A percentile compares a stretch with the other conserved stretches of the same genome.
Conservation (phyloP, 192 early-diverging fungal genomes). For the Entomortierella beljakovae region DNA sequence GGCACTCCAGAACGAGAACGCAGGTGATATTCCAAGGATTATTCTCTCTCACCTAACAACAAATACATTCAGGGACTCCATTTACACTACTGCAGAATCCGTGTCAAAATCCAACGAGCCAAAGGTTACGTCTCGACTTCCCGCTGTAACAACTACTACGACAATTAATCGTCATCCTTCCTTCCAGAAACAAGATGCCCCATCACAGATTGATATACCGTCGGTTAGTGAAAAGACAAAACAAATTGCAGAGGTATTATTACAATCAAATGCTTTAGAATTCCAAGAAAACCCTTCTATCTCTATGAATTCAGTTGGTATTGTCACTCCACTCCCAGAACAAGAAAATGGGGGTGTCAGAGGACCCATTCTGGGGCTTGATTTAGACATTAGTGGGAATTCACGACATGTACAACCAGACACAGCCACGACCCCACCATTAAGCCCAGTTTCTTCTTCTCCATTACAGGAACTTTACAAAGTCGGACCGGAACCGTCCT, state of each 20-base stretch:
- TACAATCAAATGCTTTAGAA: constrained; percentile 18
- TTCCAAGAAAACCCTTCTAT: constrained; percentile 14
- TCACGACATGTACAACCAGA: not conserved
- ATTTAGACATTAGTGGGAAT: not conserved
- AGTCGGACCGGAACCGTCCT: not conserved
- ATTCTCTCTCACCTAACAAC: constrained; percentile 19
- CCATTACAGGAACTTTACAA: not conserved
- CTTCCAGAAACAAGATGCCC: not conserved
- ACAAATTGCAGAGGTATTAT: constrained; percentile 19
- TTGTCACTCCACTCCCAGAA: constrained; percentile 24
- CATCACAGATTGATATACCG: constrained; percentile 5
- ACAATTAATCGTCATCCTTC: not conserved
- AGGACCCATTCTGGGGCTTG: not conserved
- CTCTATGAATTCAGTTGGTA: constrained; percentile 12
- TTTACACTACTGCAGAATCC: constrained; percentile 17
- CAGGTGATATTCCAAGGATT: constrained; percentile 20
- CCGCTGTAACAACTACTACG: not conserved
- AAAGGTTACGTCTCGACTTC: not conserved
- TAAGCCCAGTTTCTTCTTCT: constrained; percentile 19
- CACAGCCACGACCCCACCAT: constrained; percentile 15
- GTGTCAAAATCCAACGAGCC: not conserved
- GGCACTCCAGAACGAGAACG: constrained; percentile 8
- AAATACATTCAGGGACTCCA: constrained; percentile 27
- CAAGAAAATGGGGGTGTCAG: constrained; percentile 3
- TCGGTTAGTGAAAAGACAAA: constrained; percentile 16